Evolutionary conservation across 441 rosid genomes (phyloP), one percentile per base, ranked within the genome.

Genomic region (Codiaeum variegatum): DNA sequence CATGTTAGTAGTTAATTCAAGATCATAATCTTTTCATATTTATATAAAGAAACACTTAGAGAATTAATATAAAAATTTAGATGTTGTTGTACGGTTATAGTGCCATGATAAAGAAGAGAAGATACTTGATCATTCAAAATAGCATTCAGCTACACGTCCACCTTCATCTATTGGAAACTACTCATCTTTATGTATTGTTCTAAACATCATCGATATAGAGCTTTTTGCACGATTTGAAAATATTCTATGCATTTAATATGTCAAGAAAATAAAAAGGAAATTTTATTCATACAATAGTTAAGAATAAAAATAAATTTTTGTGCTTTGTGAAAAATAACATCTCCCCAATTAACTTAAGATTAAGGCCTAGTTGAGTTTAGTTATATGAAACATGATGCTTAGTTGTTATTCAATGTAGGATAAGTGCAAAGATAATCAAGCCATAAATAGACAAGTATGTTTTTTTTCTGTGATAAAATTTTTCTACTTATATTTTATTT

Each of bases 101-200:
- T 42, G 70, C 31, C 70, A 67, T 8, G 36, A 67, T 29, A 70
- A 60, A 72, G 67, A 65, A 77, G 74, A 74, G 77, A 72, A 58
- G 63, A 70, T 85, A 93, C 99, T 73, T 96, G 99, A 70, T 81
- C 77, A 76, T 79, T 85, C 80, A 96, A 76, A 75, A 93, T 69
- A 34, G 86, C 77, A 77, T 80, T 86, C 76, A 96, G 86, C 86
- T 89, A 90, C 65, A 91, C 86, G 84, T 90, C 92, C 77, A 84
- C 83, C 80, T 79, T 85, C 78, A 87, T 81, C 85, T 82, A 89
- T 75, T 90, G 96, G 62, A 96, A 84, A 76, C 78, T 75, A 76
- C 85, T 87, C 78, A 88, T 87, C 83, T 90, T 91, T 78, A 80
- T 80, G 87, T 90, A 40, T 83, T 77, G 29, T 81, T 82, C 97